A percentile compares a stretch with the other conserved stretches of the same genome.
Evolutionary conservation across 176 grass and related monocot genomes (phyloP).

Genomic region (Musa itinerans): DNA sequence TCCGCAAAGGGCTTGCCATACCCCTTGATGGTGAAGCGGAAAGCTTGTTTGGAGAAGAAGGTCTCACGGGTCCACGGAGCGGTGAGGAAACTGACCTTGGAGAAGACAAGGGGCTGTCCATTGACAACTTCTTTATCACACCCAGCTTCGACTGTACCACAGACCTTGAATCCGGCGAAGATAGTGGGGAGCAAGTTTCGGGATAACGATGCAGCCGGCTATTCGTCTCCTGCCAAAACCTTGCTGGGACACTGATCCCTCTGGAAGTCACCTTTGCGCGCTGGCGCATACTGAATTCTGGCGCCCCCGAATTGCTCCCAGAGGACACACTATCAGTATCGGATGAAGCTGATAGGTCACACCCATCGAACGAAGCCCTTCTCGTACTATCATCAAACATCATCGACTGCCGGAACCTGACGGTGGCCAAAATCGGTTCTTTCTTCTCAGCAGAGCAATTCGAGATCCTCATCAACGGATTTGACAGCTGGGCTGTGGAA

Average conservation of each 20-base stretch:
- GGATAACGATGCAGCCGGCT: slow-evolving; percentile 1
- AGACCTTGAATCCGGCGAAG: slow-evolving; percentile 12
- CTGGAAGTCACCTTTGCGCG: slow-evolving; percentile 20
- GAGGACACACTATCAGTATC: slow-evolving; percentile 41
- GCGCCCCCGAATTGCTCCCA: slow-evolving; percentile 32
- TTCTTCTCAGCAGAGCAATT: slow-evolving; percentile 26
- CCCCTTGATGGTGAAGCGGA: slow-evolving; percentile 24
- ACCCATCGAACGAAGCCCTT: not conserved
- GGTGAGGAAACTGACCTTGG: slow-evolving; percentile 17
- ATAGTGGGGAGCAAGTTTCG: slow-evolving; percentile 6
- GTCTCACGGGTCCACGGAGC: slow-evolving; percentile 21
- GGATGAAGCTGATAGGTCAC: slow-evolving; percentile 32
- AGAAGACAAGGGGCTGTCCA: slow-evolving; percentile 14
- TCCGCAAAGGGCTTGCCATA: slow-evolving; percentile 31
- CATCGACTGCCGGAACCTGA: slow-evolving; percentile 3
- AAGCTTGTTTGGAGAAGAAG: slow-evolving; percentile 36
- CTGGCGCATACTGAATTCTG: slow-evolving; percentile 15
- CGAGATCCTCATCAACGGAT: not conserved
- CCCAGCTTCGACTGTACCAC: slow-evolving; percentile 4
- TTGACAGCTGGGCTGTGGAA: not conserved
- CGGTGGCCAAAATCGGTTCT: not conserved
- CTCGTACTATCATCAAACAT: slow-evolving; percentile 6
- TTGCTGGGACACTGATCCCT: slow-evolving; percentile 26
- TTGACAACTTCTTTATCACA: not conserved
- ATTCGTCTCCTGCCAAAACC: slow-evolving; percentile 26